Evolutionary conservation across 306 rosid species (phyloP), one percentile per base, ranked within the genome.

Genomic region (Hylodesmum podocarpum): DNA sequence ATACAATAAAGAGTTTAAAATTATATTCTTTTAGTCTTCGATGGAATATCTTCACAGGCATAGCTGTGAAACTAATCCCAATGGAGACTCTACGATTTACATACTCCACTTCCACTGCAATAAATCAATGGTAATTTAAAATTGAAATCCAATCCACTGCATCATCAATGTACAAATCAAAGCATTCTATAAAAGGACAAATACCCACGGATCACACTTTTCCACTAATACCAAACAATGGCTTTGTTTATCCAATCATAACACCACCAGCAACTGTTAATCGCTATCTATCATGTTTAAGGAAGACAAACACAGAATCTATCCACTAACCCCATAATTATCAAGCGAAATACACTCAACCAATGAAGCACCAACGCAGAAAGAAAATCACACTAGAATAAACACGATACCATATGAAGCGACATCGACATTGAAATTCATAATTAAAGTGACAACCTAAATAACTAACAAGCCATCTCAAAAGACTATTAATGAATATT

Each of bases 321-420:
- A 40, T 46, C 61, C 65, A 57, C 62, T 16, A 24, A 78, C 6
- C 4, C 34, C 29, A 44, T 46, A 77, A 58, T 21, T 27, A 73
- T 27, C 63, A 78, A 47, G 6, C 18, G 18, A 37, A 53, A 7
- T 36, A 50, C 8, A 40, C 44, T 11, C 43, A 46, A 10, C 28
- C 47, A 33, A 70, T 5, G 15, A 65, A 40, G 43, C 50, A 18
- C n/a, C 28, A 73, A 37, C 47, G 11, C 37, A 5, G 27, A 76
- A 57, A 16, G 39, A 50, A 77, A 24, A 67, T 41, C 31, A 22
- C 41, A 54, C 21, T 39, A 14, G 67, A 77, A 54, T 67, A 37
- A 55, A 22, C 49, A 59, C 46, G 27, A 75, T 81, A 51, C 80
- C 79, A 72, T 71, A 65, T 18, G 50, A 82, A 13, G 39, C 37